These are phyloP conservation scores for Trichoderma afroharzianum DNA, from an alignment of 2,329 filamentous ascomycete genomes.

Conservation along the genomic window DNA sequence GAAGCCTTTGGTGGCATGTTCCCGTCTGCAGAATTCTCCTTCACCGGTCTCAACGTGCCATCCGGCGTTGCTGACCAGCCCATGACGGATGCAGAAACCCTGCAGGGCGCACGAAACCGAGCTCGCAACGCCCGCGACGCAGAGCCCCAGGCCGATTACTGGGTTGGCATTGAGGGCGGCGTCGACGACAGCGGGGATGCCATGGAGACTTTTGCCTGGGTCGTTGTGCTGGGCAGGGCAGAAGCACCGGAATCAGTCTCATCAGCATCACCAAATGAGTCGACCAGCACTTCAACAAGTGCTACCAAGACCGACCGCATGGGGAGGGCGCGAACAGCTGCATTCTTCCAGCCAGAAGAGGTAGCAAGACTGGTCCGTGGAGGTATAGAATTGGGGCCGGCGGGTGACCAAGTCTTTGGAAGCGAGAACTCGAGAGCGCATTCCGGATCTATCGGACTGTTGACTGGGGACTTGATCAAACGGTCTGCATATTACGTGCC, in stretches of 20 bases:
- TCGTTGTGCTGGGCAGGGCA: constrained; percentile 29
- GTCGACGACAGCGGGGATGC: constrained; percentile 29
- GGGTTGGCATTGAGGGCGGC: constrained; percentile 42
- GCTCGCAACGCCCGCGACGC: constrained; percentile 31
- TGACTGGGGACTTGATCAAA: constrained; percentile 37
- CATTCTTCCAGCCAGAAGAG: constrained; percentile 38
- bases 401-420: constrained; percentile 38
- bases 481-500: constrained; percentile 37
- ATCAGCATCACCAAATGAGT: background rate
- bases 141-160: constrained; percentile 35
- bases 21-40: constrained; percentile 25
- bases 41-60: constrained; percentile 31
- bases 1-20: constrained; percentile 37
- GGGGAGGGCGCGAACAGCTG: constrained; percentile 38
- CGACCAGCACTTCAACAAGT: background rate
- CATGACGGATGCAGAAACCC: constrained; percentile 36
- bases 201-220: constrained; percentile 40
- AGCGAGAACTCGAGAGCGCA: constrained; percentile 36
- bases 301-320: constrained; percentile 21
- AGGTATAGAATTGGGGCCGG: constrained; percentile 40
- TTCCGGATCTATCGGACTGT: constrained; percentile 38
- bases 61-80: constrained; percentile 41
- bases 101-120: constrained; percentile 38
- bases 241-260: background rate
- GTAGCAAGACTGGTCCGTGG: constrained; percentile 32